phyloP scores from a whole-genome alignment of 75 land plant genomes.

The Pinus albicaulis region DNA sequence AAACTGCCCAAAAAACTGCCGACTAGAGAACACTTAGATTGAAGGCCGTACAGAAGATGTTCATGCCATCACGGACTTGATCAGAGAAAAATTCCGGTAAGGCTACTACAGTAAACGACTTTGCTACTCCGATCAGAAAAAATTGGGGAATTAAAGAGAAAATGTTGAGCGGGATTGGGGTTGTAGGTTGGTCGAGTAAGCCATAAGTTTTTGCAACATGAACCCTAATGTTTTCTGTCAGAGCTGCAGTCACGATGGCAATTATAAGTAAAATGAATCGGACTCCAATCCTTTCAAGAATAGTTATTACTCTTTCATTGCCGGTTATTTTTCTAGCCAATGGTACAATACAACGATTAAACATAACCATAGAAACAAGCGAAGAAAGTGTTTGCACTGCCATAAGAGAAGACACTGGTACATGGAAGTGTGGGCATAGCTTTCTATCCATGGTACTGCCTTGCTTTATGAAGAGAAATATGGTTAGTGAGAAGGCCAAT shows the following conservation, averaged over 20 bases:
- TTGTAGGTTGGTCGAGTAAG: constrained; percentile 17
- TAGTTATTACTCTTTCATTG: constrained; percentile 20
- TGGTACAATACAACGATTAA: constrained; percentile 22
- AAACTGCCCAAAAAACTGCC: constrained; percentile 39
- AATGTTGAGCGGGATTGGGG: constrained; percentile 29
- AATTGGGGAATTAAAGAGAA: constrained; percentile 51
- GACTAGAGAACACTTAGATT: constrained; percentile 25
- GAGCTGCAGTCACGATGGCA: constrained; percentile 22
- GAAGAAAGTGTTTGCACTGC: constrained; percentile 18
- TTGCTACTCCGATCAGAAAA: constrained; percentile 26
- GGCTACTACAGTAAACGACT: constrained; percentile 40
- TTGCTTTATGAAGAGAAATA: constrained; percentile 39
- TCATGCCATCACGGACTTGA: constrained; percentile 38
- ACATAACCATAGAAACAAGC: constrained; percentile 19
- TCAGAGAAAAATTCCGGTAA: constrained; percentile 44
- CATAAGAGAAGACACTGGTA: constrained; percentile 24
- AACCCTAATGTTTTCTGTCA: constrained; percentile 29
- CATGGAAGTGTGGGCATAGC: constrained; percentile 6
- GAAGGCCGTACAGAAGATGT: constrained; percentile 41
- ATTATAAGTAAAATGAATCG: constrained; percentile 13
- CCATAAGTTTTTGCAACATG: constrained; percentile 11
- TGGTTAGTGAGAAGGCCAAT: constrained; percentile 25
- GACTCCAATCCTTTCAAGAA: constrained; percentile 29
- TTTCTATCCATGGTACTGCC: constrained; percentile 35
- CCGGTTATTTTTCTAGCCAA: constrained; percentile 12